phyloP scores from a whole-genome alignment of 768 basidiomycete species.

The Lentinula boryana region DNA sequence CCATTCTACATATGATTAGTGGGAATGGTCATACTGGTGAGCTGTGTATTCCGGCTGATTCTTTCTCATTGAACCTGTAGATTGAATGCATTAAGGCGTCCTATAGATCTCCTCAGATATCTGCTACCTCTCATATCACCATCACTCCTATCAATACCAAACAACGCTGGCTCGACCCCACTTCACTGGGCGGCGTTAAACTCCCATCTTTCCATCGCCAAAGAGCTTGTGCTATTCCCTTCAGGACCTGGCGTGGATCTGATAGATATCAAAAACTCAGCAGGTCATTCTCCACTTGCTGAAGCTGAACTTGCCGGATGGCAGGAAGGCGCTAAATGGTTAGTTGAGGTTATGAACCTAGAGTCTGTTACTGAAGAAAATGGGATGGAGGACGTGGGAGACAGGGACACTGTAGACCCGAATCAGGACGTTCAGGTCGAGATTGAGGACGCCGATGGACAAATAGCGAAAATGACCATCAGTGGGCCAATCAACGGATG shows the following conservation, averaged over 20 bases:
- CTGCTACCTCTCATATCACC: slow-evolving; percentile 59
- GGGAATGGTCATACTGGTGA: slow-evolving; percentile 88
- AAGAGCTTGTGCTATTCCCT: slow-evolving; percentile 52
- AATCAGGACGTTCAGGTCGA: slow-evolving; percentile 55
- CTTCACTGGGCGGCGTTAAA: slow-evolving; percentile 93
- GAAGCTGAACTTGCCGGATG: slow-evolving; percentile 78
- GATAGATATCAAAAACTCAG: slow-evolving; percentile 72
- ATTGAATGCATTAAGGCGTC: slow-evolving; percentile 37
- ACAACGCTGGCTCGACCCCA: slow-evolving; percentile 72
- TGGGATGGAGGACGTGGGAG: slow-evolving; percentile 28
- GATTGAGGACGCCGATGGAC: slow-evolving; percentile 67
- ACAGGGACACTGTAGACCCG: slow-evolving; percentile 22
- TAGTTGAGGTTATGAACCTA: slow-evolving; percentile 77
- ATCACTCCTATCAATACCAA: slow-evolving; percentile 53
- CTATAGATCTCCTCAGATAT: slow-evolving; percentile 67
- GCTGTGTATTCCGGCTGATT: slow-evolving; percentile 12
- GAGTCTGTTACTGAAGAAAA: slow-evolving; percentile 33
- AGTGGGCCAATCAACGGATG: slow-evolving; percentile 15
- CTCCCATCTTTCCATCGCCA: slow-evolving; percentile 57
- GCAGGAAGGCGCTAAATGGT: slow-evolving; percentile 81
- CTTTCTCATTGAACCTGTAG: slow-evolving; percentile 18
- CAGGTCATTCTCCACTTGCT: slow-evolving; percentile 70
- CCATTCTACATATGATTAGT: slow-evolving; percentile 77
- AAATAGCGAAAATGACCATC: slow-evolving; percentile 60
- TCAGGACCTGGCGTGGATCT: slow-evolving; percentile 56